A percentile compares a stretch with the other conserved stretches of the same genome.
Conservation (phyloP, 2,329 filamentous ascomycete genomes). For the Sporothrix inflata region DNA sequence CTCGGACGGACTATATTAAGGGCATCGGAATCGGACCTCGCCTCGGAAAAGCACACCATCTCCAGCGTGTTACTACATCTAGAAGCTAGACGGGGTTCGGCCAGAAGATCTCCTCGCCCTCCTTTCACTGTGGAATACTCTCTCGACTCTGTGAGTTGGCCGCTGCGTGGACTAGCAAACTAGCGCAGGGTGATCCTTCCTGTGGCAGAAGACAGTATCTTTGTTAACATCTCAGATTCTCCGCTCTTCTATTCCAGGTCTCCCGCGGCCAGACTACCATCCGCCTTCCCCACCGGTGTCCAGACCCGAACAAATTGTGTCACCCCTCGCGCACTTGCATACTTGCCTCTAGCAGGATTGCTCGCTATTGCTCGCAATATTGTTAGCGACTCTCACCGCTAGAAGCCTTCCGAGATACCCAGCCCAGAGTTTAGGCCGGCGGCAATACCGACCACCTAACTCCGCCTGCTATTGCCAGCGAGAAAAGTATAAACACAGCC, state of each 20-base stretch:
- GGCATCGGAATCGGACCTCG: not conserved
- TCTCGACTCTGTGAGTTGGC: constrained; percentile 1
- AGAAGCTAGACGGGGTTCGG: constrained; percentile 7
- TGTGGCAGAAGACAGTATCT: not conserved
- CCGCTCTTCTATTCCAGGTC: constrained; percentile 6
- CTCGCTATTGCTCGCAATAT: not conserved
- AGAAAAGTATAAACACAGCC: constrained; percentile 14
- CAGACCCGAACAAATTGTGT: constrained; percentile 9
- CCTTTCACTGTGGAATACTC: not conserved
- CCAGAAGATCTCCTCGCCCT: not conserved
- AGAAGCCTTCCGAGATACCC: constrained; percentile 10
- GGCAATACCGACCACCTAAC: constrained; percentile 23
- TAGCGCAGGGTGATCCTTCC: constrained; percentile 11
- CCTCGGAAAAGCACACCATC: constrained; percentile 6
- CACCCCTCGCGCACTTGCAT: constrained; percentile 6
- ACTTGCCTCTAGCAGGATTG: not conserved
- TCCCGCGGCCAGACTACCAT: constrained; percentile 16
- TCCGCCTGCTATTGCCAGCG: constrained; percentile 20
- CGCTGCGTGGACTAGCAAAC: not conserved
- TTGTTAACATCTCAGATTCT: constrained; percentile 16
- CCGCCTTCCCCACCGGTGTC: constrained; percentile 23
- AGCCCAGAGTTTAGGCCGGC: not conserved
- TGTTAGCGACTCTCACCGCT: constrained; percentile 21
- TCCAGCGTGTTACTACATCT: constrained; percentile 2
- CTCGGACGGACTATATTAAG: constrained; percentile 12